A percentile compares a stretch with the other conserved stretches of the same genome.
Evolutionary conservation across 2,329 filamentous ascomycete species (phyloP).

Genomic region (Cladophialophora yegresii): DNA sequence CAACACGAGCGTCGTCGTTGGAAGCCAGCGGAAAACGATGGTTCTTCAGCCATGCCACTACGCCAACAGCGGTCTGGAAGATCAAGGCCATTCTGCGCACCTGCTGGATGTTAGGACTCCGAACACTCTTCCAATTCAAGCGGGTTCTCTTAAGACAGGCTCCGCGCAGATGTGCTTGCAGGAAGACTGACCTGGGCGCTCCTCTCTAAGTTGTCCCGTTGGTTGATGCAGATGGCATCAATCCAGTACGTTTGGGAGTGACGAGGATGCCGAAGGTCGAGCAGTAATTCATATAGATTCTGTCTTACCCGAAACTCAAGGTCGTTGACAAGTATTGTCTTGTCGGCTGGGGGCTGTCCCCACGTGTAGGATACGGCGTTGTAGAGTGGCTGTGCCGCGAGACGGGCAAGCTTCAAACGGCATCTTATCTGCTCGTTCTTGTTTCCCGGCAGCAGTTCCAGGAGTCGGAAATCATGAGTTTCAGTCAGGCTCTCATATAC

Average conservation of each 20-base stretch:
- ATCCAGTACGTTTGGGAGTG: constrained; percentile 37
- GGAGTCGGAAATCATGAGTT: neutral
- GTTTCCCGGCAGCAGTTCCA: neutral
- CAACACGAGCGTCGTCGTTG: neutral
- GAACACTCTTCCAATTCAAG: neutral
- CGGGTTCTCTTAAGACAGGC: neutral
- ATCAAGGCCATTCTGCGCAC: constrained; percentile 47
- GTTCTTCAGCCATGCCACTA: neutral
- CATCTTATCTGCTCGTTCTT: neutral
- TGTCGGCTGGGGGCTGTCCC: constrained; percentile 24
- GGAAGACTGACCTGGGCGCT: constrained; percentile 49
- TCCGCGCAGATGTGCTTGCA: neutral
- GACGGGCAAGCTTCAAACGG: neutral
- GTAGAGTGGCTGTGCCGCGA: neutral
- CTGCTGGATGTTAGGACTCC: neutral
- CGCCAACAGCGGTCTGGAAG: constrained; percentile 36
- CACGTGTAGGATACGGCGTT: neutral
- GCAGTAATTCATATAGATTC: constrained; percentile 46
- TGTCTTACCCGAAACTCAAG: neutral
- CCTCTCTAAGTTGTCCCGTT: constrained; percentile 39
- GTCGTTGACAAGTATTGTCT: constrained; percentile 34
- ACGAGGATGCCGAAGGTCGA: constrained; percentile 44
- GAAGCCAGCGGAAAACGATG: neutral
- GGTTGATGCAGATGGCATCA: constrained; percentile 47
- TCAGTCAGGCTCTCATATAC: neutral